Evolutionary conservation across 129 eudicot species (phyloP), one percentile per base, ranked within the genome.

Genomic region (Deinandra increscens): DNA sequence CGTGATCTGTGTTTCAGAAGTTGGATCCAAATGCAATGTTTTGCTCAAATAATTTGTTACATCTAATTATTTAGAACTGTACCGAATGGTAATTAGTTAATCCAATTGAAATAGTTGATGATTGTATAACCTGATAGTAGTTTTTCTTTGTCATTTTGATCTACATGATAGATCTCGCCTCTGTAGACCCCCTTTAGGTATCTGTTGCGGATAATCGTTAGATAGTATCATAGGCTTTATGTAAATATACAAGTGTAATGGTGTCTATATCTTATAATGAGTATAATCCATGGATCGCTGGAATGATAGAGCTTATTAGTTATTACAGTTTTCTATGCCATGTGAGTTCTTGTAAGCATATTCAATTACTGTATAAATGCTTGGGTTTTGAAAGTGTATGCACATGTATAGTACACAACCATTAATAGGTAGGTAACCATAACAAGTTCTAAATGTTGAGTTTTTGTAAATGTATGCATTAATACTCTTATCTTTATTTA

Each of bases 361-460:
- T 36, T 50, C 11, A 71, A 39, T 17, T 41, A 37, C 9, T 74
- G 65, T 74, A 22, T 36, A 37, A 23, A 38, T 64, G 50, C 37
- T 5, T 2, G 39, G 41, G 66, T 12, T 22, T 10, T 64, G 38
- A 18, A 50, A 64, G 34, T 65, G 46, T 15, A 54, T 11, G 42
- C 65, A 64, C 78, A 63, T 73, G 71, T 13, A 17, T 74, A 50
- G 78, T 74, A 74, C 65, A 17, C 45, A 50, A 29, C 44, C 55
- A 13, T 36, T 65, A 46, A 61, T 72, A 18, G 69, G 34, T 72
- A 18, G 69, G 34, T 45, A 71, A 46, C 9, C 10, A 31, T 18
- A 48, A 60, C 18, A 64, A 26, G 78, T 42, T 14, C 7, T 64
- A 38, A 51, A 38, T 56, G 56, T 20, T 38, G 31, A 26, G 31